A percentile compares a stretch with the other conserved stretches of the same genome.
Conservation (phyloP, 2,329 filamentous ascomycete species). For the Magnaporthiopsis poae region DNA sequence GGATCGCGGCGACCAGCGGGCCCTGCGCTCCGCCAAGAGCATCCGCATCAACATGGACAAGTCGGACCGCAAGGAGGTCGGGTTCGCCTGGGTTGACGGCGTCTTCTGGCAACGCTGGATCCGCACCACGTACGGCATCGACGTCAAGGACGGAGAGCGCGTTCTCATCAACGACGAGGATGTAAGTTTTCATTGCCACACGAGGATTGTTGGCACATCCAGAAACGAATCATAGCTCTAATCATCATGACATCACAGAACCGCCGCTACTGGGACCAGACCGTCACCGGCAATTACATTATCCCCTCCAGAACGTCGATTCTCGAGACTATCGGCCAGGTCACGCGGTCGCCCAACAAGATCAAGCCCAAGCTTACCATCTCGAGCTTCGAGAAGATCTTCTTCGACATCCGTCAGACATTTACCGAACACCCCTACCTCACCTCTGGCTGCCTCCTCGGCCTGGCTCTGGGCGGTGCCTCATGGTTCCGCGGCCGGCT, state of each 20-base stretch:
- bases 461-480: conserved; percentile 41
- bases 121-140: conserved; percentile 84
- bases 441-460: conserved; percentile 46
- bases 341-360: conserved; percentile 57
- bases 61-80: conserved; percentile 75
- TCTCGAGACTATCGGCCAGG: conserved; percentile 70
- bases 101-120: conserved; percentile 98
- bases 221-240: neutral
- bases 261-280: conserved; percentile 89
- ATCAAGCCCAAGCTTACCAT: conserved; percentile 73
- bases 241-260: conserved; percentile 43
- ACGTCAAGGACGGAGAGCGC: conserved; percentile 76
- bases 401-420: conserved; percentile 53
- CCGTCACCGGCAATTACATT: conserved; percentile 80
- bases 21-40: conserved; percentile 74
- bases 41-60: conserved; percentile 87
- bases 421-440: conserved; percentile 52
- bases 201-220: neutral
- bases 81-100: conserved; percentile 94
- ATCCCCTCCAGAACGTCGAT: conserved; percentile 82
- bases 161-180: conserved; percentile 97
- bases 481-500: conserved; percentile 46
- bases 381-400: conserved; percentile 59
- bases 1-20: conserved; percentile 82
- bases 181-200: conserved; percentile 45